Conservation (phyloP, 495 filamentous ascomycete species). For the Penicillium ochrochloron region DNA sequence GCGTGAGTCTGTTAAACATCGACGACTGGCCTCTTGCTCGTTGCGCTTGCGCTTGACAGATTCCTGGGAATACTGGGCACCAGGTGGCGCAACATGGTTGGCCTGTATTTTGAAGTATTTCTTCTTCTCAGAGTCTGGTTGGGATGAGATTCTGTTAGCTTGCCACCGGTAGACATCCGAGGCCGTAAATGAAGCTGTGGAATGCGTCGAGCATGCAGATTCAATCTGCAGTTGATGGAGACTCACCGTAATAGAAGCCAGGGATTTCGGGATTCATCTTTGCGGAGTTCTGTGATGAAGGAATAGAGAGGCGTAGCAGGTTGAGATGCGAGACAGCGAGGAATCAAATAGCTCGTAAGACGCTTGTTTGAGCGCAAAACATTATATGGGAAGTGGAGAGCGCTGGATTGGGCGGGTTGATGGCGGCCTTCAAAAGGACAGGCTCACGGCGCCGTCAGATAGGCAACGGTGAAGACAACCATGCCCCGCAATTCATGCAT, state of each 20-base stretch:
- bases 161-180: too few species aligned
- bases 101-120: constrained; percentile 63
- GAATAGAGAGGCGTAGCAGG: background rate
- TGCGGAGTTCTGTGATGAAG: background rate
- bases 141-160: background rate
- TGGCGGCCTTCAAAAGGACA: background rate
- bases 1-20: background rate
- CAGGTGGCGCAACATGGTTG: constrained; percentile 50
- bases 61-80: constrained; percentile 51
- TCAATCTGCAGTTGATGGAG: background rate
- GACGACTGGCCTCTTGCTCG: constrained; percentile 40
- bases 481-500: background rate
- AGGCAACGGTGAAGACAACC: background rate
- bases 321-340: background rate
- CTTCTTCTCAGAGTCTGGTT: constrained; percentile 55
- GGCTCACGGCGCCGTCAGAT: constrained; percentile 6
- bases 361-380: background rate
- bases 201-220: background rate
- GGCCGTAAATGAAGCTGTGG: background rate
- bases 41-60: constrained; percentile 48
- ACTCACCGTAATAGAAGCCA: constrained; percentile 53
- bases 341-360: background rate
- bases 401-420: background rate
- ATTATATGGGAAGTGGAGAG: background rate
- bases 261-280: constrained; percentile 57